phyloP scores from a whole-genome alignment of 306 rosid genomes.

The Oxytropis ochrocephala region DNA sequence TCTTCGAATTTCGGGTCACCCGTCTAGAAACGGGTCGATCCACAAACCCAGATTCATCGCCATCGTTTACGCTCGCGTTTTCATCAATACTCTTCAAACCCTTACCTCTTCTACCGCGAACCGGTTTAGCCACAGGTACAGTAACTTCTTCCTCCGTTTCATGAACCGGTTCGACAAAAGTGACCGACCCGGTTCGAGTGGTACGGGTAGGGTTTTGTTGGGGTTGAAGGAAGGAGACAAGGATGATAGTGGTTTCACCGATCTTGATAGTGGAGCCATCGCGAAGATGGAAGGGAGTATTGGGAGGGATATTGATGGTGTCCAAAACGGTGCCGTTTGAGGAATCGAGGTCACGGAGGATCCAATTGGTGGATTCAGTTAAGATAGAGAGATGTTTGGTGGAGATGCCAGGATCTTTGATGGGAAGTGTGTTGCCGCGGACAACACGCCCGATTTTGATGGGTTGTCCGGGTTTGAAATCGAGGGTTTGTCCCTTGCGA shows the following conservation, averaged over 20 bases:
- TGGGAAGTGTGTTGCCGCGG: constrained; percentile 56
- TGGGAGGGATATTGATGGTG: constrained; percentile 27
- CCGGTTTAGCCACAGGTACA: neutral
- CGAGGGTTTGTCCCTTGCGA: constrained; percentile 51
- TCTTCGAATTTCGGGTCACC: neutral
- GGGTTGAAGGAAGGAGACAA: constrained; percentile 22
- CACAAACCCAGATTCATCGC: neutral
- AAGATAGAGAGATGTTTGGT: constrained; percentile 59
- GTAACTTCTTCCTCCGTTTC: neutral
- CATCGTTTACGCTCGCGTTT: neutral
- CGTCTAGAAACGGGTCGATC: neutral
- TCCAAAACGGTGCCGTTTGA: constrained; percentile 87
- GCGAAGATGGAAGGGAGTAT: constrained; percentile 28
- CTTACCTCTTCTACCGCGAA: neutral
- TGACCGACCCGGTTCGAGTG: too few relatives aligned
- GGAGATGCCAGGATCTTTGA: constrained; percentile 74
- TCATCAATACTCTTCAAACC: constrained; percentile 8
- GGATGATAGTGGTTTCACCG: constrained; percentile 59
- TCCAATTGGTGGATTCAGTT: constrained; percentile 39
- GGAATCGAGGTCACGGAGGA: constrained; percentile 60
- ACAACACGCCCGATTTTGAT: constrained; percentile 59
- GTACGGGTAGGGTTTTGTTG: constrained; percentile 36
- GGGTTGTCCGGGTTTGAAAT: constrained; percentile 34
- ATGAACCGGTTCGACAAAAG: too few relatives aligned
- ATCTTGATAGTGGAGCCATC: constrained; percentile 52